These are phyloP conservation scores for Mucor sp. DNA, from an alignment of 371 early-diverging fungal species.

Conservation along the genomic window DNA sequence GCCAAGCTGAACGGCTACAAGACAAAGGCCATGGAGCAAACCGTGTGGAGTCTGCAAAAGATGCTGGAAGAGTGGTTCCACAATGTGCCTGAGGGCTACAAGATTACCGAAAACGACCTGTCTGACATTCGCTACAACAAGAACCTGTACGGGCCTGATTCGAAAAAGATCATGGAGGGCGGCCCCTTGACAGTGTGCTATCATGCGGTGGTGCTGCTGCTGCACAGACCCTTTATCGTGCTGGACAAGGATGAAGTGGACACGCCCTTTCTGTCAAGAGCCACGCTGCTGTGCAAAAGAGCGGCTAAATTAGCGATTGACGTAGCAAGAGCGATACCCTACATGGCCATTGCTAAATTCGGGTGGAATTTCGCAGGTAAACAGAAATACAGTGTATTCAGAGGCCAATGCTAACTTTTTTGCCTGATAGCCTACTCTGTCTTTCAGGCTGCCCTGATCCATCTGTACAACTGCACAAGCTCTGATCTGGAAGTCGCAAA, in stretches of 20 bases:
- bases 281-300: constrained; percentile 40
- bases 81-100: constrained; percentile 23
- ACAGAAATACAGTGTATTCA: no score
- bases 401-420: no score
- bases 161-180: constrained; percentile 20
- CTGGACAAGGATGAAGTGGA: constrained; percentile 15
- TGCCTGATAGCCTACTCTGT: constrained; percentile 35
- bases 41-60: constrained; percentile 25
- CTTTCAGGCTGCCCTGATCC: constrained; percentile 45
- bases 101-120: constrained; percentile 25
- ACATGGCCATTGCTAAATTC: constrained; percentile 32
- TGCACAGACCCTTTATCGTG: constrained; percentile 54
- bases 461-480: constrained; percentile 44
- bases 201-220: constrained; percentile 39
- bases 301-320: constrained; percentile 57
- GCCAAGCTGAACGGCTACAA: constrained; percentile 28
- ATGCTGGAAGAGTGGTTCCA: constrained; percentile 35
- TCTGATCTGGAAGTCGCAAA: constrained; percentile 25
- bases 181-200: constrained; percentile 51
- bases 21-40: constrained; percentile 27
- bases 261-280: constrained; percentile 19
- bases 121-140: constrained; percentile 3
- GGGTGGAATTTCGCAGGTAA: constrained; percentile 50
- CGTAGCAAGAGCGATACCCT: constrained; percentile 42
- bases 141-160: constrained; percentile 2